Evolutionary conservation across 805 yeast species (phyloP), one percentile per base, ranked within the genome.

Genomic region (Metschnikowia colocasiae): DNA sequence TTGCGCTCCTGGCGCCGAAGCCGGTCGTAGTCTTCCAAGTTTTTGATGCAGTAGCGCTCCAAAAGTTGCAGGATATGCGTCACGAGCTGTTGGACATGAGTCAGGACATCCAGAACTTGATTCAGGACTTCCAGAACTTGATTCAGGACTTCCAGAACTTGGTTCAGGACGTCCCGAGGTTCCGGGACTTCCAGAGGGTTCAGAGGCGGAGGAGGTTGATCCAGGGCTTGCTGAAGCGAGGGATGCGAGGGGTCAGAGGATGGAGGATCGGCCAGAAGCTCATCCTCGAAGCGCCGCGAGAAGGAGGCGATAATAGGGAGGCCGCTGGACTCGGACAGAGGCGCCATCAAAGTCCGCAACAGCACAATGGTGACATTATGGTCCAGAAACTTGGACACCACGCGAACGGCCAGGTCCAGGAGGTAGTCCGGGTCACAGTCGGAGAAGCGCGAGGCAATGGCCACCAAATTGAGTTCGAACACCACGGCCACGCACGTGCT

Each of bases 291-390:
- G 8, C 53, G 35, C 22, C 43, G 35, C 13, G 79, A 48, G 56
- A 84, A 82, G 2, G 71, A 59, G 1, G 74, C 68, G 0, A 81
- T 80, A 2, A 78, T 54, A 0, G 70, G 54, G 10, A 74, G 49
- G 4, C 36, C 43, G 16, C 12, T n/a, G 3, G 22, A 7, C 2
- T 23, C 43, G 1, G 6, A n/a, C 7, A 18, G 22, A 2, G 30
- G 13, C 2, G 37, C 43, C 43, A 40, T 40, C 19, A 40, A 30
- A 3, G 43, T 40, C 29, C 43, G 36, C 15, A 40, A 40, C 35
- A 40, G 43, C 6, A 40, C 35, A 4, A 40, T 40, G 6, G 62
- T 33, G 1, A 67, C 40, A 6, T 42, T 38, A 12, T 45, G 47
- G 10, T 43, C 35, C 19, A 30, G 44, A 20, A 41, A 29, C 40